These are phyloP conservation scores for Aspergillus olivimuriae DNA, from an alignment of 495 filamentous ascomycete genomes.

Conservation along the genomic window DNA sequence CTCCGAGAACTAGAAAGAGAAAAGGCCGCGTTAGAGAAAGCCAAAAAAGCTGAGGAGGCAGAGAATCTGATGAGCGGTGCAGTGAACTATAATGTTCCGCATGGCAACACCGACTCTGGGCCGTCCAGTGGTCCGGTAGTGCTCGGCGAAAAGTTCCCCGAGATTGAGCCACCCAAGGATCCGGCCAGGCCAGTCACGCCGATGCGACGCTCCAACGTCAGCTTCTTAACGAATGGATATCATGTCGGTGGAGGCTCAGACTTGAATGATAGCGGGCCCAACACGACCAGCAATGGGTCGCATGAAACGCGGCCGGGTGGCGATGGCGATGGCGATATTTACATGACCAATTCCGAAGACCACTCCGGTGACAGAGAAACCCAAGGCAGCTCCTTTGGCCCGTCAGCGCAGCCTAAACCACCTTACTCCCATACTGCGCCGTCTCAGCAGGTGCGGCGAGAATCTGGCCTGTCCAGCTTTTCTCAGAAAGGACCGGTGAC, in stretches of 20 bases:
- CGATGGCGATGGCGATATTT: conserved; percentile 56
- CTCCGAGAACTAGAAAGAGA: conserved; percentile 64
- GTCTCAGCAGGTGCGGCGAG: conserved; percentile 45
- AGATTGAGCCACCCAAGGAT: conserved; percentile 21
- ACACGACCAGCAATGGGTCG: conserved; percentile 61
- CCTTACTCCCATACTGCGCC: conserved; percentile 44
- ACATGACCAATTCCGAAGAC: conserved; percentile 44
- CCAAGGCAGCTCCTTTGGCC: conserved; percentile 45
- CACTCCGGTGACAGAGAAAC: conserved; percentile 36
- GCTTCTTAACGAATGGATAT: conserved; percentile 46
- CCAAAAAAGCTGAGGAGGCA: conserved; percentile 50
- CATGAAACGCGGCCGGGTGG: conserved; percentile 48
- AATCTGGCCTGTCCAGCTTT: conserved; percentile 41
- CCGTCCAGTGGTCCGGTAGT: conserved; percentile 52
- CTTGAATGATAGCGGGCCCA: conserved; percentile 35
- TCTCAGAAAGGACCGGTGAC: conserved; percentile 71
- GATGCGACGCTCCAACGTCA: conserved; percentile 38
- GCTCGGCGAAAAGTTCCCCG: conserved; percentile 52
- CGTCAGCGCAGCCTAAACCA: conserved; percentile 45
- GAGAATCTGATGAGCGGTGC: conserved; percentile 33
- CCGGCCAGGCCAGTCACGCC: conserved; percentile 47
- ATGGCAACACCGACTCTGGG: conserved; percentile 36
- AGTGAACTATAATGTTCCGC: conserved; percentile 34
- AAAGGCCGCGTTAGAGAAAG: conserved; percentile 58
- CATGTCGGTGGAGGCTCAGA: conserved; percentile 41